Conservation (phyloP, 805 yeast species). For the Saturnispora halmiae region DNA sequence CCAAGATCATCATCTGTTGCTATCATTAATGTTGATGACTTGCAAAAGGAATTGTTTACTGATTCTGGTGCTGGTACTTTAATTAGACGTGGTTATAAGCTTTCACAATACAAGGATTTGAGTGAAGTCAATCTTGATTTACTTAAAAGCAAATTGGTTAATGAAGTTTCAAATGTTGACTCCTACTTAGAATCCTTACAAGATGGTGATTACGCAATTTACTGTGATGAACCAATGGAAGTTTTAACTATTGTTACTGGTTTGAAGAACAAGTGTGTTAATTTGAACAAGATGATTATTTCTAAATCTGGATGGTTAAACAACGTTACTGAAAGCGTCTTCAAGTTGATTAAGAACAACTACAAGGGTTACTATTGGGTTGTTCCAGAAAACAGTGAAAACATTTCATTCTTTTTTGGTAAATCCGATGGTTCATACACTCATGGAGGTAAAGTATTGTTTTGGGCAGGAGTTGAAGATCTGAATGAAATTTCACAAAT, state of each 20-base stretch:
- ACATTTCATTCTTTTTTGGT: constrained; percentile 83
- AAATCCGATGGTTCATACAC: constrained; percentile 92
- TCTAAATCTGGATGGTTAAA: constrained; percentile 93
- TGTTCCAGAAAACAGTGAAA: constrained; percentile 82
- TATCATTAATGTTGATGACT: constrained; percentile 86
- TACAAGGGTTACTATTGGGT: constrained; percentile 74
- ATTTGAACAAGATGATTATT: constrained; percentile 76
- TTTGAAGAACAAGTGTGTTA: constrained; percentile 41
- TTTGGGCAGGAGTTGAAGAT: constrained; percentile 85
- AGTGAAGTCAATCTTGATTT: constrained; percentile 47
- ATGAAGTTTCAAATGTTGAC: constrained; percentile 74
- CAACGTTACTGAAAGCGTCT: constrained; percentile 91
- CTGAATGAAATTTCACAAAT: constrained; percentile 53
- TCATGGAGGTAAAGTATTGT: constrained; percentile 78
- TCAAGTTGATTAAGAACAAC: constrained; percentile 71
- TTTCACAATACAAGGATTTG: constrained; percentile 68
- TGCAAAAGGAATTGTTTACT: constrained; percentile 95
- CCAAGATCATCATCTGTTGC: constrained; percentile 98
- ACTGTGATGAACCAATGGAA: constrained; percentile 94
- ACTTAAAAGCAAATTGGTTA: constrained; percentile 63
- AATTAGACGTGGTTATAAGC: constrained; percentile 93
- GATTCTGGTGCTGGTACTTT: constrained; percentile 99
- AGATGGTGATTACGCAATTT: constrained; percentile 52
- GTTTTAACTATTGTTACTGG: constrained; percentile 75
- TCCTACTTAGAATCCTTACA: constrained; percentile 64